Conservation (phyloP, 805 yeast species). For the Debaryomyces castellii region DNA sequence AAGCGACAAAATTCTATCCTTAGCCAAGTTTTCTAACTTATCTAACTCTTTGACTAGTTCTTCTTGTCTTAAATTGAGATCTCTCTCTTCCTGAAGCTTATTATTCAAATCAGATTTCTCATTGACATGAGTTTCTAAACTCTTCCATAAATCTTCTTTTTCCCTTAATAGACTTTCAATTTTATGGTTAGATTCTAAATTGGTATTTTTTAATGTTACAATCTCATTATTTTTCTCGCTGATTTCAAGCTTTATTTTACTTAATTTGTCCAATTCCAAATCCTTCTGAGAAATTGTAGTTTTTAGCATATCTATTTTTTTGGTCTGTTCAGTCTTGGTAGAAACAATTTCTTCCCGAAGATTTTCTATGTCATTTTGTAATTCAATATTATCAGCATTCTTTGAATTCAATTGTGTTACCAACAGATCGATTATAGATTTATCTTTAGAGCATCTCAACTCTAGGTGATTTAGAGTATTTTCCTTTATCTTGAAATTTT, state of each 20-base stretch:
- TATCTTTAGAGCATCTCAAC: conserved; percentile 4
- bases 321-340: not conserved
- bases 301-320: not conserved
- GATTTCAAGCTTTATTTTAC: conserved; percentile 7
- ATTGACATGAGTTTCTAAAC: conserved; percentile 3
- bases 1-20: conserved; percentile 17
- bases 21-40: conserved; percentile 20
- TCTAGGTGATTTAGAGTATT: conserved; percentile 7
- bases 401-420: conserved; percentile 3
- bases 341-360: conserved; percentile 1
- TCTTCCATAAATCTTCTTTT: conserved; percentile 14
- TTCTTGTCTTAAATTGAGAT: conserved; percentile 18
- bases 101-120: conserved; percentile 11
- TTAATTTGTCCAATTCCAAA: conserved; percentile 1
- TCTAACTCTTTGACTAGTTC: conserved; percentile 23
- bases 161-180: conserved; percentile 17
- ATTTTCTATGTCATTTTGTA: conserved; percentile 5
- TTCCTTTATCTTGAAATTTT: conserved; percentile 18
- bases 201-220: conserved; percentile 8
- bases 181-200: conserved; percentile 10
- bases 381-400: conserved; percentile 1
- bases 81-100: conserved; percentile 8
- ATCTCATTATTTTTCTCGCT: conserved; percentile 8
- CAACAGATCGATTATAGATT: conserved; percentile 5
- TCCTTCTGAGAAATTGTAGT: not conserved